Percentiles rank a stretch among this genome's conserved stretches.
phyloP scores from a whole-genome alignment of 1,139 yeast species.

The Geotrichum reessii region DNA sequence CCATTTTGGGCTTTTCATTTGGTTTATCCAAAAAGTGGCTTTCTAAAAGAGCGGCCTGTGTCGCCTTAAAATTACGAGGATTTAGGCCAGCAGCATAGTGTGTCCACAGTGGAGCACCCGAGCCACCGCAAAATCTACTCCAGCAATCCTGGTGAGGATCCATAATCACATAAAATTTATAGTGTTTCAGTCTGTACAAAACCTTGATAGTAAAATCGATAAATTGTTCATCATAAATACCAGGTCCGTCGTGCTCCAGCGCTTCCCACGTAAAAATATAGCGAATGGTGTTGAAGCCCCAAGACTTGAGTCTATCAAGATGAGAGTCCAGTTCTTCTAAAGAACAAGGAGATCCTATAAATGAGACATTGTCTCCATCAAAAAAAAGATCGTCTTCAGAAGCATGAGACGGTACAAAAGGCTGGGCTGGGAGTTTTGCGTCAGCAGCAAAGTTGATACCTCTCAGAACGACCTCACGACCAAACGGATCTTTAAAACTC shows the following conservation, averaged over 20 bases:
- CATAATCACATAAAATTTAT: slow-evolving; percentile 70
- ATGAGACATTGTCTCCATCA: slow-evolving; percentile 66
- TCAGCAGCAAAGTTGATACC: slow-evolving; percentile 83
- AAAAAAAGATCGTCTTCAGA: slow-evolving; percentile 47
- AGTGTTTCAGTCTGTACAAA: slow-evolving; percentile 49
- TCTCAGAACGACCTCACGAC: slow-evolving; percentile 57
- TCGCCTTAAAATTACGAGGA: slow-evolving; percentile 54
- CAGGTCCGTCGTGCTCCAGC: slow-evolving; percentile 80
- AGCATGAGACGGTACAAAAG: slow-evolving; percentile 41
- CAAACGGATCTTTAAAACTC: slow-evolving; percentile 53
- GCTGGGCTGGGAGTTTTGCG: slow-evolving; percentile 62
- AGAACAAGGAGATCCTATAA: slow-evolving; percentile 75
- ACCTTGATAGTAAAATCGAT: slow-evolving; percentile 62
- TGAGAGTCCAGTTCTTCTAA: slow-evolving; percentile 66
- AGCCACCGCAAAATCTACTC: slow-evolving; percentile 82
- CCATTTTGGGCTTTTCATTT: slow-evolving; percentile 57
- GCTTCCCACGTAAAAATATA: slow-evolving; percentile 88
- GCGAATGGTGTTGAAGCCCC: slow-evolving; percentile 77
- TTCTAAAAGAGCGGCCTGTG: slow-evolving; percentile 74
- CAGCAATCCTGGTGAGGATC: slow-evolving; percentile 94
- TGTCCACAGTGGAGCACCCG: slow-evolving; percentile 94
- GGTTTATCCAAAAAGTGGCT: slow-evolving; percentile 36
- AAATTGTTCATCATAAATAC: slow-evolving; percentile 72
- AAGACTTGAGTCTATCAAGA: slow-evolving; percentile 56
- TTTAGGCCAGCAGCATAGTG: slow-evolving; percentile 78